Percentiles rank a stretch among this genome's conserved stretches.
These are phyloP conservation scores for Acrocalymma vagum DNA, from an alignment of 2,329 filamentous ascomycete genomes.

Conservation along the genomic window DNA sequence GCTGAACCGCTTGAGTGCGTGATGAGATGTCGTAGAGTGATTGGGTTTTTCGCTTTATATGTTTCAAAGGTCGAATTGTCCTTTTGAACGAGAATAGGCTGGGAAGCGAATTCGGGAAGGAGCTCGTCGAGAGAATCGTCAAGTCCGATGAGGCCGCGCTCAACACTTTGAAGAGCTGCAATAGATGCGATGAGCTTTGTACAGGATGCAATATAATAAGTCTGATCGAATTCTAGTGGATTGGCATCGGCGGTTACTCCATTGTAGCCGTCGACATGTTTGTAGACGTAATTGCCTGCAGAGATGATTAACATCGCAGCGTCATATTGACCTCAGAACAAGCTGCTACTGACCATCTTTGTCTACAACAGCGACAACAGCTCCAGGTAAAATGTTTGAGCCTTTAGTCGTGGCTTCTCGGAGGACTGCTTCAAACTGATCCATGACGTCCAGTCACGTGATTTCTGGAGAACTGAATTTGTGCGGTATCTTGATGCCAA, in stretches of 20 bases:
- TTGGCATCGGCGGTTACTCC: slow-evolving; percentile 47
- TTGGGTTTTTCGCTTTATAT: slow-evolving; percentile 13
- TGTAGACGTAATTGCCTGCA: slow-evolving; percentile 47
- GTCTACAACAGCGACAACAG: slow-evolving; percentile 27
- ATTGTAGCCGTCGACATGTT: slow-evolving; percentile 45
- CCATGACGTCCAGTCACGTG: no score
- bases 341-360: slow-evolving; percentile 18
- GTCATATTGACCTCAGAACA: background rate
- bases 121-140: slow-evolving; percentile 32
- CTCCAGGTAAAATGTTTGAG: slow-evolving; percentile 25
- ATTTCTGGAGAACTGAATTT: background rate
- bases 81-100: slow-evolving; percentile 20
- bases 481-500: background rate
- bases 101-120: slow-evolving; percentile 30
- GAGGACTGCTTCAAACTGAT: slow-evolving; percentile 35
- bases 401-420: slow-evolving; percentile 23
- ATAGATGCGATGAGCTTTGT: slow-evolving; percentile 43
- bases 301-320: slow-evolving; percentile 30
- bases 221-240: slow-evolving; percentile 60
- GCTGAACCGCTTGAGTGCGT: slow-evolving; percentile 59
- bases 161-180: slow-evolving; percentile 38
- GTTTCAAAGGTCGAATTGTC: slow-evolving; percentile 12
- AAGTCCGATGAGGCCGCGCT: slow-evolving; percentile 33
- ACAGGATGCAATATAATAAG: slow-evolving; percentile 57
- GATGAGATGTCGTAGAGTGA: slow-evolving; percentile 51